Conservation (phyloP, 331 rosid genomes). For the Acacia pycnantha region DNA sequence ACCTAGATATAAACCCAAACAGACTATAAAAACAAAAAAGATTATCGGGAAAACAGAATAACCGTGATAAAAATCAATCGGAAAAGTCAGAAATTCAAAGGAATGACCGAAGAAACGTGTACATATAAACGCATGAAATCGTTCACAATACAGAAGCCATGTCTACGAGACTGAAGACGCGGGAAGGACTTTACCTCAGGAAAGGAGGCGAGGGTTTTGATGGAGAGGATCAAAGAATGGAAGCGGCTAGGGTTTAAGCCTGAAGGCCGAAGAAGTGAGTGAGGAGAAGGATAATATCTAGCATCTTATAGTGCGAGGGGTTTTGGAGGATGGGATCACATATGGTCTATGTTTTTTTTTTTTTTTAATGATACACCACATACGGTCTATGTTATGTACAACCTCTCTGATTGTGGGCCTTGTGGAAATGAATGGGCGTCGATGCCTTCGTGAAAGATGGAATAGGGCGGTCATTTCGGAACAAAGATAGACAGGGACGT, state of each 20-base stretch:
- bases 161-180: neutral
- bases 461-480: too few species aligned
- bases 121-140: neutral
- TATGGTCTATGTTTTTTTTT: neutral
- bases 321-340: neutral
- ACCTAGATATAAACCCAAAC: neutral
- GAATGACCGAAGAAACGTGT: too few species aligned
- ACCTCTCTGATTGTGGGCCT: neutral
- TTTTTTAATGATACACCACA: too few species aligned
- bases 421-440: neutral
- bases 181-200: conserved; percentile 32
- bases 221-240: neutral
- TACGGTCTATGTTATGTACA: neutral
- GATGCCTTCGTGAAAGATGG: neutral
- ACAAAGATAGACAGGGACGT: neutral
- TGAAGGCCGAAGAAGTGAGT: neutral
- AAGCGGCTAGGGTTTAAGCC: conserved; percentile 83
- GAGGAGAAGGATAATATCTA: neutral
- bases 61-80: neutral
- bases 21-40: neutral
- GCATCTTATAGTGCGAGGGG: conserved; percentile 16
- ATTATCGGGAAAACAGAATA: neutral
- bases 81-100: neutral
- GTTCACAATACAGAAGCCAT: neutral
- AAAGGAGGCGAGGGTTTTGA: neutral